Conservation (phyloP, 2,329 filamentous ascomycete genomes). For the Endocalyx cinctus region DNA sequence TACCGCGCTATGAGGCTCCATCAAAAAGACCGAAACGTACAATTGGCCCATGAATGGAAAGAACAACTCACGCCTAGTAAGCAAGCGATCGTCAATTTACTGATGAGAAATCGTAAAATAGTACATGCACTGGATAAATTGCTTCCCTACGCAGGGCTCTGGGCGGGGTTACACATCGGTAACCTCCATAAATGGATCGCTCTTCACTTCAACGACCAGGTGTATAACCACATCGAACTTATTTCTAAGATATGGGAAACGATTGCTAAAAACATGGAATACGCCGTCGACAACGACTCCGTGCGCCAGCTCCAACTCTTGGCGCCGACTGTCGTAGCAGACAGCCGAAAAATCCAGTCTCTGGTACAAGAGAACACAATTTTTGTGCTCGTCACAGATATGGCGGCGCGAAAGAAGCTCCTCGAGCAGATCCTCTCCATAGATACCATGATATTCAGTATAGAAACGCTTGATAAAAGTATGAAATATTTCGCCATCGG, state of each 20-base stretch:
- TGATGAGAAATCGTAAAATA: neutral
- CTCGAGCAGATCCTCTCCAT: neutral
- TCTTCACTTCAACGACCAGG: neutral
- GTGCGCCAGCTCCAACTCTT: neutral
- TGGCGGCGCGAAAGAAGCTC: neutral
- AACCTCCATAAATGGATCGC: slow-evolving; percentile 1
- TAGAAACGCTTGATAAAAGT: neutral
- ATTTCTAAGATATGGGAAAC: neutral
- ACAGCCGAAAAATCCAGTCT: neutral
- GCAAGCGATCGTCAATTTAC: neutral
- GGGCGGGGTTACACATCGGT: neutral
- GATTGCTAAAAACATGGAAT: neutral
- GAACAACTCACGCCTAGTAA: neutral
- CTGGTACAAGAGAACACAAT: neutral
- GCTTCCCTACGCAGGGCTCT: neutral
- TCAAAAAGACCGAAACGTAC: neutral
- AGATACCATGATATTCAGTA: neutral
- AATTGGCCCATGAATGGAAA: neutral
- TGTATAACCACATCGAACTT: neutral
- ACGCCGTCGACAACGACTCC: neutral
- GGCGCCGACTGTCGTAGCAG: neutral
- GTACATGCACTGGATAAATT: neutral
- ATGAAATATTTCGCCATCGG: slow-evolving; percentile 1
- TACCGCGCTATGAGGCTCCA: slow-evolving; percentile 1
- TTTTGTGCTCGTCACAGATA: neutral